Evolutionary conservation across 805 yeast species (phyloP).

Genomic region (Metschnikowia lunata): DNA sequence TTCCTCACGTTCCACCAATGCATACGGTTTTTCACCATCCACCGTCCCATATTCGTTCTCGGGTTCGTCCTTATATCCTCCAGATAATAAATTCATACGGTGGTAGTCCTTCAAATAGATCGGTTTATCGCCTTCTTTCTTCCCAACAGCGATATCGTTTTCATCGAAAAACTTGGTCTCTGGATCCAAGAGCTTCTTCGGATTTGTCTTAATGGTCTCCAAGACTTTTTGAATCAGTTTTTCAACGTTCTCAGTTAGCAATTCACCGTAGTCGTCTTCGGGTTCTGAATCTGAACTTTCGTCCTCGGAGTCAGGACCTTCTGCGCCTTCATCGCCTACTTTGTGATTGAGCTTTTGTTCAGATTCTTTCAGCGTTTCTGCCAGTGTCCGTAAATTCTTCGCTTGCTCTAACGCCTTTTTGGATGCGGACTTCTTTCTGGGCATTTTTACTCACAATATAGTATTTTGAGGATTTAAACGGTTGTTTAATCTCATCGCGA

Average conservation of each 20-base stretch:
- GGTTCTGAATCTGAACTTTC: conserved; percentile 50
- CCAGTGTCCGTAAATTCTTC: neutral
- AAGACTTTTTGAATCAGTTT: conserved; percentile 70
- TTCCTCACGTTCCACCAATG: conserved; percentile 70
- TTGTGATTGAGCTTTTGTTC: too few species aligned
- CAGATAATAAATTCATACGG: conserved; percentile 72
- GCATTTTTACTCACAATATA: conserved; percentile 41
- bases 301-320: conserved; percentile 29
- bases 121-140: conserved; percentile 48
- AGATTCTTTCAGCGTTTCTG: too few species aligned
- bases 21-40: conserved; percentile 64
- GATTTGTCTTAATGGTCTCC: conserved; percentile 62
- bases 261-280: conserved; percentile 89
- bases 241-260: conserved; percentile 83
- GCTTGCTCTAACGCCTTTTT: conserved; percentile 57
- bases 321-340: conserved; percentile 11
- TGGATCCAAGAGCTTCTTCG: conserved; percentile 63
- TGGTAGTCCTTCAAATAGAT: conserved; percentile 90
- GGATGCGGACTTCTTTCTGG: conserved; percentile 84
- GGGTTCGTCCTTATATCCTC: conserved; percentile 52
- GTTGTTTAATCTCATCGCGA: conserved; percentile 12
- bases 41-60: conserved; percentile 39
- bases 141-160: conserved; percentile 35
- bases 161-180: conserved; percentile 70
- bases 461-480: neutral